phyloP scores from a whole-genome alignment of 73 alveolate genomes.

The Uronychia binucleata region DNA sequence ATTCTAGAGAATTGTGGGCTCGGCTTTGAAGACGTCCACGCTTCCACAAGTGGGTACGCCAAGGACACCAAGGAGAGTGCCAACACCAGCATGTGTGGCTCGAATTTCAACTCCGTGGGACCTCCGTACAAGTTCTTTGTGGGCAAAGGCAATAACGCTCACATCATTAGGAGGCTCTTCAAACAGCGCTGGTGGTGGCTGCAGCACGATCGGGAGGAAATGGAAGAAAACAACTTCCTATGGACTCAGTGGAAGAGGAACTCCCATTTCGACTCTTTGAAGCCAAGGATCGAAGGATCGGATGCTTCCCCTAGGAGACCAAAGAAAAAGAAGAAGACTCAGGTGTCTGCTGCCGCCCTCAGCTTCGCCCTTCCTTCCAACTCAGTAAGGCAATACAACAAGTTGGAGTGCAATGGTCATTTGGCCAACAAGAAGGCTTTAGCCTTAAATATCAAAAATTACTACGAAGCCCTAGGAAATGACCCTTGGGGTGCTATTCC shows the following conservation, averaged over 20 bases:
- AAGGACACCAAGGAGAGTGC: not conserved
- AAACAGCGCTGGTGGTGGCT: slow-evolving; percentile 66
- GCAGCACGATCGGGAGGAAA: slow-evolving; percentile 32
- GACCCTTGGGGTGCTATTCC: slow-evolving; percentile 18
- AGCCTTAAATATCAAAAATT: slow-evolving; percentile 44
- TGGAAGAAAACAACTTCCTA: slow-evolving; percentile 49
- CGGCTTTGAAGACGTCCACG: not conserved
- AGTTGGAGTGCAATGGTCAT: slow-evolving; percentile 41
- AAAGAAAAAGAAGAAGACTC: slow-evolving; percentile 4
- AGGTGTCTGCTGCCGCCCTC: not conserved
- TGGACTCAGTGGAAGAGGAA: slow-evolving; percentile 69
- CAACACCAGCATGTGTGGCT: not conserved
- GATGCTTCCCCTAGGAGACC: slow-evolving; percentile 15
- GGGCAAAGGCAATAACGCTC: slow-evolving; percentile 54
- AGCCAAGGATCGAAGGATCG: not conserved
- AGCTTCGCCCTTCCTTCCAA: not conserved
- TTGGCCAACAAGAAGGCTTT: slow-evolving; percentile 47
- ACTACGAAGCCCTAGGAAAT: slow-evolving; percentile 31
- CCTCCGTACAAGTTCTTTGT: slow-evolving; percentile 24
- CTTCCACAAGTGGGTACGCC: not conserved
- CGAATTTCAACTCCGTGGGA: not conserved
- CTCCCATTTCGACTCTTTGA: not conserved
- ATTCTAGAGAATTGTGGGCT: not conserved
- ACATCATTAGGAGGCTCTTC: slow-evolving; percentile 25
- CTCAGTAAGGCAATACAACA: slow-evolving; percentile 17